phyloP scores from a whole-genome alignment of 2,329 filamentous ascomycete species.

The Alternaria angustiovoidea region DNA sequence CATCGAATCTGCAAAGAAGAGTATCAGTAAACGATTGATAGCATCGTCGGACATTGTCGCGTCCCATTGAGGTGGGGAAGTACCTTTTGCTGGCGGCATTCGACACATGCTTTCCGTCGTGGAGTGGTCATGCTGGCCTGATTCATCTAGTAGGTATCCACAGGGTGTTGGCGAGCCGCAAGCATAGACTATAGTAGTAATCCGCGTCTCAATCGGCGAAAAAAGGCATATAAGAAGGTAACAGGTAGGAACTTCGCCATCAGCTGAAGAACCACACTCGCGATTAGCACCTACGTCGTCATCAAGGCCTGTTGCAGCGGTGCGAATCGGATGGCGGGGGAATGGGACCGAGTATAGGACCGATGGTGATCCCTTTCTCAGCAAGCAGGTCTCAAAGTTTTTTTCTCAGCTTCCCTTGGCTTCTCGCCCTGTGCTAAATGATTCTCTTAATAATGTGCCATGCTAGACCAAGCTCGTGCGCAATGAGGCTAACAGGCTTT shows the following conservation, averaged over 20 bases:
- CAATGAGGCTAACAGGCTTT: conserved; percentile 32
- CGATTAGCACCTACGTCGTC: conserved; percentile 44
- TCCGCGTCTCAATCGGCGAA: conserved; percentile 37
- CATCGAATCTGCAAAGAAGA: conserved; percentile 45
- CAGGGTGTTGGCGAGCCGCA: conserved; percentile 27
- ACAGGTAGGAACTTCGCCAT: conserved; percentile 29
- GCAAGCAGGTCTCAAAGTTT: conserved; percentile 25
- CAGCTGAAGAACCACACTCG: conserved; percentile 27
- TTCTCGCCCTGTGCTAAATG: conserved; percentile 24
- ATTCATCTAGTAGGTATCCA: conserved; percentile 33
- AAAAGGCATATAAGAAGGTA: conserved; percentile 32
- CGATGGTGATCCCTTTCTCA: conserved; percentile 30
- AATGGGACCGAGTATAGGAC: conserved; percentile 40
- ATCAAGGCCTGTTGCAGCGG: conserved; percentile 37
- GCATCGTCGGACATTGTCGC: conserved; percentile 5
- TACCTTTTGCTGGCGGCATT: conserved; percentile 51
- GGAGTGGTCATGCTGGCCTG: conserved; percentile 43
- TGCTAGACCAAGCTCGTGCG: conserved; percentile 24
- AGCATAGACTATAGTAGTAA: conserved; percentile 25
- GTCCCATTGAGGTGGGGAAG: conserved; percentile 7
- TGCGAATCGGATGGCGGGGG: conserved; percentile 46
- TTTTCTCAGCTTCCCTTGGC: conserved; percentile 16
- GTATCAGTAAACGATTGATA: conserved; percentile 20
- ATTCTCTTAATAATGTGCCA: conserved; percentile 37
- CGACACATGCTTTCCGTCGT: conserved; percentile 49